phyloP scores from a whole-genome alignment of 352 stramenopile species.

The Phytophthora brassicae region DNA sequence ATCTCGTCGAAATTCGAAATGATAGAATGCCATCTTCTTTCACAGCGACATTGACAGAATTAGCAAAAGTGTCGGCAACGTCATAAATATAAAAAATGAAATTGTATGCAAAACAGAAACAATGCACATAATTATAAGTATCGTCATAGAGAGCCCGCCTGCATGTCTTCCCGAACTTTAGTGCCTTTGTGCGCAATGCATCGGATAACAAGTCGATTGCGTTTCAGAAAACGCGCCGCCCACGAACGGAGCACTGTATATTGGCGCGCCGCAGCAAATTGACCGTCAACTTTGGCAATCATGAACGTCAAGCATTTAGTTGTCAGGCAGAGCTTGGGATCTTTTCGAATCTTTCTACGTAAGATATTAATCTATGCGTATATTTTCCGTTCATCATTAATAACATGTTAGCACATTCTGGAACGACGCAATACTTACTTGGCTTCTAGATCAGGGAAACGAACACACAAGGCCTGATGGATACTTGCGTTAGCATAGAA shows the following conservation, averaged over 20 bases:
- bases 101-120: neutral
- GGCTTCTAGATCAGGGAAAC: neutral
- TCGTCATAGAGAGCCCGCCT: neutral
- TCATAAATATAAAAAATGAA: neutral
- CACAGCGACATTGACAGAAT: neutral
- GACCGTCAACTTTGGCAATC: conserved; percentile 1
- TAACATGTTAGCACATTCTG: neutral
- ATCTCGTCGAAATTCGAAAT: neutral
- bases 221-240: neutral
- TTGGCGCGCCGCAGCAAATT: neutral
- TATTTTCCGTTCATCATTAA: neutral
- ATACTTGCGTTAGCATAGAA: neutral
- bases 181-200: neutral
- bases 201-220: neutral
- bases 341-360: neutral
- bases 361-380: neutral
- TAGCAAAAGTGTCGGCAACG: neutral
- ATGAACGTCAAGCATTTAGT: neutral
- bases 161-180: neutral
- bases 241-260: neutral
- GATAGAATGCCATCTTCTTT: neutral
- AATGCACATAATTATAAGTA: neutral
- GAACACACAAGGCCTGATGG: neutral
- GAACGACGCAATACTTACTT: neutral
- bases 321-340: neutral